These are phyloP conservation scores for Macrophomina pseudophaseolina DNA, from an alignment of 2,329 filamentous ascomycete species.

Conservation along the genomic window DNA sequence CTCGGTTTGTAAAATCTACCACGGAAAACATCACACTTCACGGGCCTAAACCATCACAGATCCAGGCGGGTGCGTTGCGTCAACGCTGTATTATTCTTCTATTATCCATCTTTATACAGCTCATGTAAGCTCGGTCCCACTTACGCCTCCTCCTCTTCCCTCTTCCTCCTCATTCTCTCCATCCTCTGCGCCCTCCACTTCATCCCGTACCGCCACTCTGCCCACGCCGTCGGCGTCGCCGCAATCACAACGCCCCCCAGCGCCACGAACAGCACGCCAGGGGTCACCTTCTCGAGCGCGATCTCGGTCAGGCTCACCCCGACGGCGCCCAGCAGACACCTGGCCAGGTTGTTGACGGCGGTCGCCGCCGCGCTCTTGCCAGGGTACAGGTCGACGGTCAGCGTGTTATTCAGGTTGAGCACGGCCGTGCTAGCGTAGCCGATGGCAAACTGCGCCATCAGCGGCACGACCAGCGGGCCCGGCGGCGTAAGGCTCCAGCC, in stretches of 20 bases:
- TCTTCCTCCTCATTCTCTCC: conserved; percentile 3
- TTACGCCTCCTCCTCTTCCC: neutral
- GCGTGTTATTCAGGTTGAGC: conserved; percentile 57
- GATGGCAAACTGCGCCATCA: conserved; percentile 57
- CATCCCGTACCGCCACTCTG: conserved; percentile 8
- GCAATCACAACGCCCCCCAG: neutral
- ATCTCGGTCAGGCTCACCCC: conserved; percentile 55
- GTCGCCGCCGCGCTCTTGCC: conserved; percentile 57
- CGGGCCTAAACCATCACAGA: no score
- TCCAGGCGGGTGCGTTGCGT: no score
- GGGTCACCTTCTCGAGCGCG: neutral
- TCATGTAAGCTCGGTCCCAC: no score
- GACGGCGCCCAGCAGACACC: conserved; percentile 59
- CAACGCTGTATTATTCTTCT: no score
- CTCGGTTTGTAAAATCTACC: no score
- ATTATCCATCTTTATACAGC: no score
- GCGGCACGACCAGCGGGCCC: conserved; percentile 54
- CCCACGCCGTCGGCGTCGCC: neutral
- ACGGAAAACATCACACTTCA: no score
- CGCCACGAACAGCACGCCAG: neutral
- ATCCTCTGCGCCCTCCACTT: conserved; percentile 15
- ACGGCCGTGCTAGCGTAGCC: conserved; percentile 59
- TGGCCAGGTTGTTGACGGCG: conserved; percentile 59
- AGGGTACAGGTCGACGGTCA: conserved; percentile 60
- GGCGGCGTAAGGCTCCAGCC: conserved; percentile 54